Conservation (phyloP, 1,284 basidiomycete species). For the Pascua sp. region DNA sequence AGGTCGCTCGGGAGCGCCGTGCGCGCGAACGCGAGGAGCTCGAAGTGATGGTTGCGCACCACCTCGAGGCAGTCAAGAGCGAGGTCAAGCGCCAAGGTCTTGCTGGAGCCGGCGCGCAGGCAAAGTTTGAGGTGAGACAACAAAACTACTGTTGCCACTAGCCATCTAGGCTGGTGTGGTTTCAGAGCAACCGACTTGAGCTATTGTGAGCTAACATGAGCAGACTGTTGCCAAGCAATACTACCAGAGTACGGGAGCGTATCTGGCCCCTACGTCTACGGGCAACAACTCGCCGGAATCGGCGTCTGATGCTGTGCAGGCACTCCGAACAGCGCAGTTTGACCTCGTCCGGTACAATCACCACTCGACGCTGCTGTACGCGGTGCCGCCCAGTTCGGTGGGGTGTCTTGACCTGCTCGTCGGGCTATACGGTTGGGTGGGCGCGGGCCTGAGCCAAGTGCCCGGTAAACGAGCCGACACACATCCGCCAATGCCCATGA, state of each 20-base stretch:
- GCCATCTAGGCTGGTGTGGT: too few relatives aligned
- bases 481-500: slow-evolving; percentile 6
- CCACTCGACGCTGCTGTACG: slow-evolving; percentile 46
- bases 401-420: slow-evolving; percentile 43
- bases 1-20: slow-evolving; percentile 32
- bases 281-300: neutral
- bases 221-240: slow-evolving; percentile 43
- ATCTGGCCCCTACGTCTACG: slow-evolving; percentile 15
- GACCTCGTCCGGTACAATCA: slow-evolving; percentile 43
- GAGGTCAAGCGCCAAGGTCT: slow-evolving; percentile 45
- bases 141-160: neutral
- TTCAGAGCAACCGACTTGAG: too few relatives aligned
- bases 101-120: slow-evolving; percentile 37
- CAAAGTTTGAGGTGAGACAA: slow-evolving; percentile 41
- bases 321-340: slow-evolving; percentile 39
- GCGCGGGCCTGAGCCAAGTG: slow-evolving; percentile 29
- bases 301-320: slow-evolving; percentile 35
- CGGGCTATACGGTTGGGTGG: slow-evolving; percentile 45
- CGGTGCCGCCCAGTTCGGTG: slow-evolving; percentile 46
- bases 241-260: slow-evolving; percentile 40
- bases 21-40: slow-evolving; percentile 36
- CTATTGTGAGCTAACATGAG: neutral
- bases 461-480: slow-evolving; percentile 14
- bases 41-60: slow-evolving; percentile 36
- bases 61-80: slow-evolving; percentile 34